Evolutionary conservation across 1,139 yeast genomes (phyloP), one percentile per base, ranked within the genome.

Genomic region (Yamadazyma dushanensis): DNA sequence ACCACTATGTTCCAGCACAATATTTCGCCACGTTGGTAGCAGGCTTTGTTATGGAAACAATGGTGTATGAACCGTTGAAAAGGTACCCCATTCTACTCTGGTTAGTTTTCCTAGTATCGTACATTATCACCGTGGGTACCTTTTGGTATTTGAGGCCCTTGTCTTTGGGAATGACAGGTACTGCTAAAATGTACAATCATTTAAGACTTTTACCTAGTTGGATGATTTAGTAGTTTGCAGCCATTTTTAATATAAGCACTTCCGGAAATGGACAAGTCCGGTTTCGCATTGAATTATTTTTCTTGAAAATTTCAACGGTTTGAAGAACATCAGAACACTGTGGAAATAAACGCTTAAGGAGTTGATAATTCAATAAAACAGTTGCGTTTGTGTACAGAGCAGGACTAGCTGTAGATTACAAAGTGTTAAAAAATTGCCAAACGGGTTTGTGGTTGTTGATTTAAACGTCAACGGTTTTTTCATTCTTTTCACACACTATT

Each of bases 1-100:
- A 92, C 62, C 99, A 92, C 65, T 92, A 92, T 63, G 76, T 89
- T 52, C 99, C 99, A 20, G 97, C 98, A 0, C 76, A 90, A 48
- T 92, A 90, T 68, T 92, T 94, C 66, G 97, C 97, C 40, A 80
- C 92, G 74, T 65, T 92, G 47, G 81, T 88, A 20, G 74, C 44
- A 3, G 75, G 70, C 0, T 70, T 55, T 37, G 42, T 67, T 10
- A 44, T 67, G 43, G 74, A 70, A 40, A 45, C 46, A 8, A 37
- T 57, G 10, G 46, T 59, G 3, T 45, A 42, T 22, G 28, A 34
- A 6, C 42, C 44, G 7, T 33, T 41, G 16, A 37, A 30, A 18
- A 27, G 29, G 14, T 26, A 40, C 17, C 34, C 31, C 13, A 11
- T 16, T 5, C 31, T 44, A 3, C 22, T 19, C 34, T 51, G 27